phyloP scores from a whole-genome alignment of 306 rosid genomes.

The Fragaria nilgerrensis region DNA sequence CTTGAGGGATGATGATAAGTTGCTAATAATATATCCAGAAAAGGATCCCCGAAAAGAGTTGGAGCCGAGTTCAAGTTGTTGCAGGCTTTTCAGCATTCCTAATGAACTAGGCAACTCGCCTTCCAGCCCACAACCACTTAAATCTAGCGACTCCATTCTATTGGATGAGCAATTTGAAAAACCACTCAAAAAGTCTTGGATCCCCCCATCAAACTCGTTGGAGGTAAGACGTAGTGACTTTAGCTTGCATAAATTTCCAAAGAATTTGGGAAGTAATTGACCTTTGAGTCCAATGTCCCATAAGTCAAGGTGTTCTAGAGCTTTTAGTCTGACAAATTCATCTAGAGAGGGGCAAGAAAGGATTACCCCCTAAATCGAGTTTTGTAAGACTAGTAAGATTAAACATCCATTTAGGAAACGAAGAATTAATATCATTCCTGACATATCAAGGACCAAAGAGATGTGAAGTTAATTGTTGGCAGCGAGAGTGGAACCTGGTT shows the following conservation, averaged over 20 bases:
- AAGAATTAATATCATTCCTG: rapidly evolving
- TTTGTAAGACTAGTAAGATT: neutral
- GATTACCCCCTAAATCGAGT: rapidly evolving
- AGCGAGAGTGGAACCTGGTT: neutral
- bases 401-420: neutral
- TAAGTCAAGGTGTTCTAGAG: neutral
- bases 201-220: neutral
- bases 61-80: rapidly evolving
- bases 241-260: conserved; percentile 12
- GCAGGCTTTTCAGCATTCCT: too few species aligned
- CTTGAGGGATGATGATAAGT: too few species aligned
- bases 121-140: neutral
- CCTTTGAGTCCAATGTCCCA: rapidly evolving
- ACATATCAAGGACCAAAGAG: neutral
- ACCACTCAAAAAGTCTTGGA: neutral
- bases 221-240: neutral
- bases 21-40: too few species aligned
- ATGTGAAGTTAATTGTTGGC: neutral
- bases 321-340: neutral
- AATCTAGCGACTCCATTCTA: neutral
- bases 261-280: neutral
- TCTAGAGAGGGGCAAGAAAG: neutral
- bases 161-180: neutral
- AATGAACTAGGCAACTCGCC: too few species aligned
- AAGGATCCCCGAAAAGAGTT: too few species aligned